Evolutionary conservation across 1,284 basidiomycete species (phyloP).

Genomic region (Pseudozyma flocculosa): DNA sequence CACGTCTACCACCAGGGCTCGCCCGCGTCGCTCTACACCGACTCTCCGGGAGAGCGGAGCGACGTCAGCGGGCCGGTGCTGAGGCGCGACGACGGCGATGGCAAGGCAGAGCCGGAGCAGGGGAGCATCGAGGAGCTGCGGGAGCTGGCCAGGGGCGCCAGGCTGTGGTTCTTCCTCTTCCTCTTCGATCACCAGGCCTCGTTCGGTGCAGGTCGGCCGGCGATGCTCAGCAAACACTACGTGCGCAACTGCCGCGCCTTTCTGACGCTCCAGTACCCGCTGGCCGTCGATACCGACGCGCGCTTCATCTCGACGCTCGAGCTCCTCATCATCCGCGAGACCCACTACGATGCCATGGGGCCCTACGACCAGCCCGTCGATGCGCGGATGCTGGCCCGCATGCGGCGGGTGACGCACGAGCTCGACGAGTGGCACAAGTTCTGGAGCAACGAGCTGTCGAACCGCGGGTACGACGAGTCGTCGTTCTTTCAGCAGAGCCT

Average conservation of each 20-base stretch:
- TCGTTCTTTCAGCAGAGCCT: constrained; percentile 80
- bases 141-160: constrained; percentile 60
- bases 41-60: constrained; percentile 21
- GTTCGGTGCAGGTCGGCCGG: constrained; percentile 85
- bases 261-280: constrained; percentile 74
- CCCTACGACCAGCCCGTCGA: constrained; percentile 83
- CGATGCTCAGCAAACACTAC: constrained; percentile 78
- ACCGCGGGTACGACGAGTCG: constrained; percentile 76
- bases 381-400: constrained; percentile 77
- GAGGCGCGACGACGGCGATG: constrained; percentile 8
- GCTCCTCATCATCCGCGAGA: constrained; percentile 79
- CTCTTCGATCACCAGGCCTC: constrained; percentile 82
- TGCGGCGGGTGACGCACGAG: constrained; percentile 77
- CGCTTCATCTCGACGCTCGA: constrained; percentile 82
- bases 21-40: constrained; percentile 65
- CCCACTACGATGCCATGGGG: constrained; percentile 78
- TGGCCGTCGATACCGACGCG: constrained; percentile 82
- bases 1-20: constrained; percentile 35
- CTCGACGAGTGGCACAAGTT: constrained; percentile 86
- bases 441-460: constrained; percentile 75
- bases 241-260: constrained; percentile 80
- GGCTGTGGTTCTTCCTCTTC: constrained; percentile 91
- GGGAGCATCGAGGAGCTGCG: constrained; percentile 25
- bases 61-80: constrained; percentile 6
- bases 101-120: constrained; percentile 5